These are phyloP conservation scores for Dacryopinax spathularia DNA, from an alignment of 768 basidiomycete genomes.

Conservation along the genomic window DNA sequence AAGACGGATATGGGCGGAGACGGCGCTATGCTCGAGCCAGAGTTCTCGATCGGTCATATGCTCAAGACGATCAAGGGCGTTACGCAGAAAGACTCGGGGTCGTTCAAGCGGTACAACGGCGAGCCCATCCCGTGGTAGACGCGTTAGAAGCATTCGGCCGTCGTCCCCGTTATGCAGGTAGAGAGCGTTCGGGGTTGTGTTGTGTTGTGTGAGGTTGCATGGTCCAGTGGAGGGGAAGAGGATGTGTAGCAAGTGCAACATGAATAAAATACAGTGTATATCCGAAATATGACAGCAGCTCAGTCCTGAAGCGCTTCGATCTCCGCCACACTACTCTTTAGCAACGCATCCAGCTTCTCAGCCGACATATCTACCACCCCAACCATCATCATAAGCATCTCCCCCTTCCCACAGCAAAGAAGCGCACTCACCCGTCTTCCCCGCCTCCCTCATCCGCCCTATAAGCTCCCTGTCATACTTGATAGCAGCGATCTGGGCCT, in stretches of 20 bases:
- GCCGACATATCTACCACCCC: conserved; percentile 21
- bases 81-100: conserved; percentile 21
- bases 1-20: conserved; percentile 29
- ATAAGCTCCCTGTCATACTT: conserved; percentile 56
- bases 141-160: too few relatives aligned
- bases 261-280: neutral
- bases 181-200: too few relatives aligned
- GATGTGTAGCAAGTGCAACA: too few relatives aligned
- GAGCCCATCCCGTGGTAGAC: conserved; percentile 22
- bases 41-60: conserved; percentile 22
- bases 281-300: conserved; percentile 18
- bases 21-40: conserved; percentile 20
- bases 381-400: neutral
- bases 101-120: conserved; percentile 24
- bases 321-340: conserved; percentile 43
- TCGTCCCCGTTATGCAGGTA: too few relatives aligned
- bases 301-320: conserved; percentile 56
- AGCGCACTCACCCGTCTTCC: conserved; percentile 10
- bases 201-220: too few relatives aligned
- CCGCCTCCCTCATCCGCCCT: conserved; percentile 48
- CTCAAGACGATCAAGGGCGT: conserved; percentile 19
- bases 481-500: conserved; percentile 64
- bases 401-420: neutral
- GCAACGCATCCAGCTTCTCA: conserved; percentile 47
- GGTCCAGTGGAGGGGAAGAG: too few relatives aligned